phyloP scores from a whole-genome alignment of 2,329 filamentous ascomycete species.

The Trichoderma hamatum region DNA sequence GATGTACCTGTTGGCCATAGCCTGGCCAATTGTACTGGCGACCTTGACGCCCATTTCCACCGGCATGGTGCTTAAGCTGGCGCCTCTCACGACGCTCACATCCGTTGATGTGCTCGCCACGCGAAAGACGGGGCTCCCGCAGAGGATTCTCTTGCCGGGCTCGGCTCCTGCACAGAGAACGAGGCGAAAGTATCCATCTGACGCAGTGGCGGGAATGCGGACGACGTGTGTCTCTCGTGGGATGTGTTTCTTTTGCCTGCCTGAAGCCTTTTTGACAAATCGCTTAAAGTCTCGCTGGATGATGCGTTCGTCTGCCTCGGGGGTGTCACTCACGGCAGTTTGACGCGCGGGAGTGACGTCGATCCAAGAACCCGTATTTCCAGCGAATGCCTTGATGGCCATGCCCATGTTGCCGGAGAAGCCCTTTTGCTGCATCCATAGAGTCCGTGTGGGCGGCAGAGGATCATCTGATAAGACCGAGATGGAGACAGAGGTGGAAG shows the following conservation, averaged over 20 bases:
- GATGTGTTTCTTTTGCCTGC: conserved; percentile 50
- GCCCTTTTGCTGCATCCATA: conserved; percentile 71
- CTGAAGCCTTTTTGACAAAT: conserved; percentile 61
- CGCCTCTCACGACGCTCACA: conserved; percentile 63
- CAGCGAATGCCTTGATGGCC: conserved; percentile 64
- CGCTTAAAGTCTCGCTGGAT: conserved; percentile 69
- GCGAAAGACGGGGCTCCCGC: conserved; percentile 68
- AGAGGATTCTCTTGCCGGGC: conserved; percentile 53
- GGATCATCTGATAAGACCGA: conserved; percentile 64
- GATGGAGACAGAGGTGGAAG: conserved; percentile 64
- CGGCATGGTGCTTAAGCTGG: conserved; percentile 65
- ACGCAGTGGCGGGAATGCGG: conserved; percentile 63
- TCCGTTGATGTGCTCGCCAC: conserved; percentile 68
- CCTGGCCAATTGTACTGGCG: conserved; percentile 53
- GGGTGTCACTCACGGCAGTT: conserved; percentile 52
- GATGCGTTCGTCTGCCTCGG: conserved; percentile 61
- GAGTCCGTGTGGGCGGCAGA: conserved; percentile 58
- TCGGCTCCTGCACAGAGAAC: conserved; percentile 60
- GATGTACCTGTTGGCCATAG: conserved; percentile 49
- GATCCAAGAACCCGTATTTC: conserved; percentile 63
- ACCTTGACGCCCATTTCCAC: conserved; percentile 66
- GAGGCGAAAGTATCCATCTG: conserved; percentile 70
- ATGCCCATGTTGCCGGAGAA: conserved; percentile 71
- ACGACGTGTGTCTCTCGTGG: conserved; percentile 66
- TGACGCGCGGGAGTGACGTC: conserved; percentile 65